Percentiles rank a stretch among this genome's conserved stretches.
Evolutionary conservation across 2,329 filamentous ascomycete genomes (phyloP).

Genomic region (Alternaria metachromatica): DNA sequence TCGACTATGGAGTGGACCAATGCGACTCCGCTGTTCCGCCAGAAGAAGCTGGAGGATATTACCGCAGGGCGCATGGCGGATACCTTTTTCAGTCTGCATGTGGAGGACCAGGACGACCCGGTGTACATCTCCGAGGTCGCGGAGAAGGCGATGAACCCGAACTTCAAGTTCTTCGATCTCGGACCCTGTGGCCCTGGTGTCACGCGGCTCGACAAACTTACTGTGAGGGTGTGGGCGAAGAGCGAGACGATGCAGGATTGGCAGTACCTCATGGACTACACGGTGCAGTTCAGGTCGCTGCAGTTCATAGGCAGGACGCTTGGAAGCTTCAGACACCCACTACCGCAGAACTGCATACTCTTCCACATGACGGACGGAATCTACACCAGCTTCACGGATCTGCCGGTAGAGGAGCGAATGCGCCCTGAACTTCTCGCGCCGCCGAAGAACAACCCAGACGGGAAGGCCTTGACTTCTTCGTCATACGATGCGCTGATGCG

Average conservation of each 20-base stretch:
- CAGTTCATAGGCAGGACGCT: conserved; percentile 76
- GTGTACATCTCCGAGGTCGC: conserved; percentile 89
- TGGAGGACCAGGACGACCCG: conserved; percentile 68
- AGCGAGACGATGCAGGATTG: conserved; percentile 60
- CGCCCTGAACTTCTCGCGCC: conserved; percentile 38
- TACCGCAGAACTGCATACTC: conserved; percentile 82
- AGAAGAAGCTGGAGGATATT: conserved; percentile 77
- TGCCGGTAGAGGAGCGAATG: conserved; percentile 58
- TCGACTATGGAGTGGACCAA: conserved; percentile 70
- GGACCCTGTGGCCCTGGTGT: conserved; percentile 66
- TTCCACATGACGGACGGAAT: conserved; percentile 87
- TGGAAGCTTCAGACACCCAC: conserved; percentile 68
- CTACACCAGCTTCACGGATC: conserved; percentile 76
- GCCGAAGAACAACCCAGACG: conserved; percentile 52
- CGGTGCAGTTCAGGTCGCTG: conserved; percentile 72
- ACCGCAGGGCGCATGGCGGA: conserved; percentile 78
- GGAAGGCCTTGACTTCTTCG: conserved; percentile 67
- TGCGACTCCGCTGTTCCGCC: conserved; percentile 65
- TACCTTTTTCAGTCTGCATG: conserved; percentile 86
- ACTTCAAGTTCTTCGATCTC: conserved; percentile 85
- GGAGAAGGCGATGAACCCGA: conserved; percentile 85
- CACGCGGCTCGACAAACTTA: conserved; percentile 70
- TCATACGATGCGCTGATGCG: conserved; percentile 90
- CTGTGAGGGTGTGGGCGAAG: conserved; percentile 76
- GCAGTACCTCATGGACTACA: conserved; percentile 74